These are phyloP conservation scores for Coemansia sp. DNA, from an alignment of 192 early-diverging fungal species.

Conservation along the genomic window DNA sequence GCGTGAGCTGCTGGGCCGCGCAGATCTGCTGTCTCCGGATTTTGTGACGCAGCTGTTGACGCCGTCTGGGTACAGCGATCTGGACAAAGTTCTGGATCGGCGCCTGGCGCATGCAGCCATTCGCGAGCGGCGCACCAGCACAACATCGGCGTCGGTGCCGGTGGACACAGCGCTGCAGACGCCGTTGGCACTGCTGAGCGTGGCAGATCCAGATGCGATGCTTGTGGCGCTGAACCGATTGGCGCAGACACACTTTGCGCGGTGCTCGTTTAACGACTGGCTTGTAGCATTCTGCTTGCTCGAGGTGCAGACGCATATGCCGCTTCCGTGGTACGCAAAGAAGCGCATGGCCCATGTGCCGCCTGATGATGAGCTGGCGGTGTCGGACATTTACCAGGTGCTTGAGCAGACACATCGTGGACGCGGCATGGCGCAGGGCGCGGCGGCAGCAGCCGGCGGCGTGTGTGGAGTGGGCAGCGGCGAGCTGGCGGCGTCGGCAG, in stretches of 20 bases:
- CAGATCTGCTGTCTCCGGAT: constrained; percentile 19
- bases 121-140: constrained; percentile 36
- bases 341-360: constrained; percentile 45
- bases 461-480: constrained; percentile 9
- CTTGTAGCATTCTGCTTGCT: constrained; percentile 49
- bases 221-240: constrained; percentile 44
- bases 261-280: constrained; percentile 53
- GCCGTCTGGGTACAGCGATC: constrained; percentile 28
- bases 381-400: constrained; percentile 65
- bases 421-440: constrained; percentile 18
- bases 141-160: background rate
- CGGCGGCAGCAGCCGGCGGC: constrained; percentile 15
- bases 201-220: constrained; percentile 23
- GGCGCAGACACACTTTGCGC: constrained; percentile 51
- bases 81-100: constrained; percentile 36
- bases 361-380: constrained; percentile 59
- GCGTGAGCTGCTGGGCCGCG: constrained; percentile 16
- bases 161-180: constrained; percentile 21
- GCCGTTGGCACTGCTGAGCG: constrained; percentile 37
- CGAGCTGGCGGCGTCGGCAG: constrained; percentile 17
- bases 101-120: constrained; percentile 26
- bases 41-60: constrained; percentile 34
- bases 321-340: constrained; percentile 53
- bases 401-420: constrained; percentile 57
- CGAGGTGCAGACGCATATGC: constrained; percentile 50